Percentiles rank a stretch among this genome's conserved stretches.
These are phyloP conservation scores for Centaurea solstitialis DNA, from an alignment of 129 eudicot species.

Conservation along the genomic window DNA sequence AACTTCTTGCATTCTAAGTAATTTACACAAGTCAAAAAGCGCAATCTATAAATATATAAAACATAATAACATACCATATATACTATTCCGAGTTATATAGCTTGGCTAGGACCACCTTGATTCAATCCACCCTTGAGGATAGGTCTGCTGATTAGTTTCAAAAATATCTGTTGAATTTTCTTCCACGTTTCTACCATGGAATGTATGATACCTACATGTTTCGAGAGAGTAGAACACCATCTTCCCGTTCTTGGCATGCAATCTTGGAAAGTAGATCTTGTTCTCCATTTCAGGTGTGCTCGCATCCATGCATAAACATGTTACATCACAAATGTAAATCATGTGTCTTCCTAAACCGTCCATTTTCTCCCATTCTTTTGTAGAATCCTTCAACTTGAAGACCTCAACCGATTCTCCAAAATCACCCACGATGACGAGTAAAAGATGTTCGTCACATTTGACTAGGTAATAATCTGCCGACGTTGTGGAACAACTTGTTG, in stretches of 20 bases:
- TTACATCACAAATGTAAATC: neutral
- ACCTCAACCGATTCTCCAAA: conserved; percentile 3
- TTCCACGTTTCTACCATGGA: neutral
- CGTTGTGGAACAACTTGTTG: neutral
- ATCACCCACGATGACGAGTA: neutral
- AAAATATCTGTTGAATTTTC: neutral
- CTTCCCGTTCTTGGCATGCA: neutral
- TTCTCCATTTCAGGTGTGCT: conserved; percentile 1
- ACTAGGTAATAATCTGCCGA: neutral
- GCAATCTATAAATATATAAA: too few relatives aligned
- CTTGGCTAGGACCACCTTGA: neutral
- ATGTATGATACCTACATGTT: neutral
- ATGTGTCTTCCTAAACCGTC: neutral
- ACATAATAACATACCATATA: neutral
- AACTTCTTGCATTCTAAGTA: too few relatives aligned
- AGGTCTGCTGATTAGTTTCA: neutral
- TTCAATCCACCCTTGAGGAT: neutral
- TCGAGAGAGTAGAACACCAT: neutral
- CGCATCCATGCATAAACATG: neutral
- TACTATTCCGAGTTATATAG: too few relatives aligned
- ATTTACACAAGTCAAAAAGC: too few relatives aligned
- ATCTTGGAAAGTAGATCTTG: neutral
- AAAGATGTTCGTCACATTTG: neutral
- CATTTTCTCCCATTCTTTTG: neutral
- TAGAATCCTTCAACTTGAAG: conserved; percentile 5